These are phyloP conservation scores for Marchantia polymorpha DNA, from an alignment of 225 moss, liverwort and hornwort species.

Conservation along the genomic window DNA sequence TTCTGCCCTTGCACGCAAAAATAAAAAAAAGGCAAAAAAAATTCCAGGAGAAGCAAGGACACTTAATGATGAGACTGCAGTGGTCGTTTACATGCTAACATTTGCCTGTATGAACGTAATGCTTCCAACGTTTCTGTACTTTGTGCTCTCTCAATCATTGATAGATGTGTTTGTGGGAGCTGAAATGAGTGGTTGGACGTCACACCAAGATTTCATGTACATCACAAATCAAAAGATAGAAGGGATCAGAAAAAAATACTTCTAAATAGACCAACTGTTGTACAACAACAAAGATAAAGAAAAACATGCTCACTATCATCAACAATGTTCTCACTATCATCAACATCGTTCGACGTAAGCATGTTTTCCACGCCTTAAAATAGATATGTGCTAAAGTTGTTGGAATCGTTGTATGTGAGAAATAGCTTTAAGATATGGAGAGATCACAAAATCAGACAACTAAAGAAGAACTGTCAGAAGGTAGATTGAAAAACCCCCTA, in stretches of 20 bases:
- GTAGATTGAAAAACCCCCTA: neutral
- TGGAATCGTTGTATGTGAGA: too few species aligned
- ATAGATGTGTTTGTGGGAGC: constrained; percentile 5
- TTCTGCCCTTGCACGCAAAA: too few species aligned
- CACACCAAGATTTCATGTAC: neutral
- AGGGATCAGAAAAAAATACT: neutral
- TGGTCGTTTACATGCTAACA: neutral
- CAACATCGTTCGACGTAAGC: neutral
- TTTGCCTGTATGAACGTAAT: constrained; percentile 15
- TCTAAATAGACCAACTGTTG: neutral
- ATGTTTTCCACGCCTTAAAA: too few species aligned
- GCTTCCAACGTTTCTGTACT: constrained; percentile 20
- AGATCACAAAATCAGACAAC: neutral
- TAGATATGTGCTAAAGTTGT: too few species aligned
- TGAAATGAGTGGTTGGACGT: neutral
- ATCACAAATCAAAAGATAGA: neutral
- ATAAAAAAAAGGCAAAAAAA: neutral
- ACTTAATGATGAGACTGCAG: neutral
- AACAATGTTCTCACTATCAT: too few species aligned
- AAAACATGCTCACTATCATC: neutral
- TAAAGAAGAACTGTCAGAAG: neutral
- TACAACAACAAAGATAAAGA: neutral
- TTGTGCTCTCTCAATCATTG: constrained; percentile 16
- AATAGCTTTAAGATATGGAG: too few species aligned
- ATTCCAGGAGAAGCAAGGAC: neutral